Conservation (phyloP, 139 green algal genomes). For the Tetradesmus lagerheimii region DNA sequence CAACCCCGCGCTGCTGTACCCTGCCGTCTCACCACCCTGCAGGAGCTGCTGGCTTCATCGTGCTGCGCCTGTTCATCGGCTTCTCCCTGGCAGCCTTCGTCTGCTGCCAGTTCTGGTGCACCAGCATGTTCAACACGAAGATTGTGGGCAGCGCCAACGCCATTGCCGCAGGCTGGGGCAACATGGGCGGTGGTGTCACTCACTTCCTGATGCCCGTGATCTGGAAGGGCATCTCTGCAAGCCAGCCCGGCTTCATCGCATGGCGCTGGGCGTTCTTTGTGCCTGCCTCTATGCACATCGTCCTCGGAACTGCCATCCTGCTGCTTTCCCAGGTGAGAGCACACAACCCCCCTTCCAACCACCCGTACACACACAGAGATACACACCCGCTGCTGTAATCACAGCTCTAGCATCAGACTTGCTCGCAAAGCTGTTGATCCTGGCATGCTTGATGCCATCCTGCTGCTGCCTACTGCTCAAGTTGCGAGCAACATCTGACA, state of each 20-base stretch:
- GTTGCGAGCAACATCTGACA: too few species aligned
- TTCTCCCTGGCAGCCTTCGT: conserved; percentile 88
- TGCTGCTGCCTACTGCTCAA: conserved; percentile 59
- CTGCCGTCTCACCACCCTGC: conserved; percentile 72
- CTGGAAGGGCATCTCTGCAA: conserved; percentile 63
- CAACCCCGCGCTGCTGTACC: too few species aligned
- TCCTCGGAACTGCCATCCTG: conserved; percentile 89
- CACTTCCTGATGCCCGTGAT: conserved; percentile 95
- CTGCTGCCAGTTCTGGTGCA: conserved; percentile 91
- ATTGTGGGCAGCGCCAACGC: conserved; percentile 94
- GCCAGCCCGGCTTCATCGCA: conserved; percentile 66
- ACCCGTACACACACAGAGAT: too few species aligned
- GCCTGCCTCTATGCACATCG: conserved; percentile 57
- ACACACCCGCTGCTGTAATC: conserved; percentile 1
- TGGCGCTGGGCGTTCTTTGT: conserved; percentile 94
- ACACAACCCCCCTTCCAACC: too few species aligned
- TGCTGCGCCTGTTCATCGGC: conserved; percentile 84
- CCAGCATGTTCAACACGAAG: conserved; percentile 55
- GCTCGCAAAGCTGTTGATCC: too few species aligned
- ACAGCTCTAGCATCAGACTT: too few species aligned
- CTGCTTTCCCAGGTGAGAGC: conserved; percentile 73
- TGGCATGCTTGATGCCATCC: background rate
- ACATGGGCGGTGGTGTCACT: conserved; percentile 90
- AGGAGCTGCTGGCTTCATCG: conserved; percentile 74
- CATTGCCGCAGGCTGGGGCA: conserved; percentile 85